A percentile compares a stretch with the other conserved stretches of the same genome.
Conservation (phyloP, 2,329 filamentous ascomycete genomes). For the Waltergamsia citrina region DNA sequence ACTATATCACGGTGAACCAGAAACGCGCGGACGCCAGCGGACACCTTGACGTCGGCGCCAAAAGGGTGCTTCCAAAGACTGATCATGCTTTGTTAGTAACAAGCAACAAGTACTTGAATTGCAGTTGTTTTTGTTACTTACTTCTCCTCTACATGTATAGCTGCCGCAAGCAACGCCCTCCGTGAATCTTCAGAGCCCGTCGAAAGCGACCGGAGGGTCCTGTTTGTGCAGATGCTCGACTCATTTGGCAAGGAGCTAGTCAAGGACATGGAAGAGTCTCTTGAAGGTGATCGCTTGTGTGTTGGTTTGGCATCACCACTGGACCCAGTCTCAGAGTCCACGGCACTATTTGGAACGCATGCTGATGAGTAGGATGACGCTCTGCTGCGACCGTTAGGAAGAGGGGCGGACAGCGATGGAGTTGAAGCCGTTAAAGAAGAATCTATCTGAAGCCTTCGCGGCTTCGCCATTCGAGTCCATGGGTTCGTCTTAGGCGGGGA, state of each 20-base stretch:
- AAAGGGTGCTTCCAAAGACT: slow-evolving; percentile 21
- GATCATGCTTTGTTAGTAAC: no score
- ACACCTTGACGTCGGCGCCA: slow-evolving; percentile 21
- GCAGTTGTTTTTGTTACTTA: not conserved
- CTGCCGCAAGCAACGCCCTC: not conserved
- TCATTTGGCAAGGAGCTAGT: not conserved
- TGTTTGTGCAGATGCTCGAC: not conserved
- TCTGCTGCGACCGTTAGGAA: no score
- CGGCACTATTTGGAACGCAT: no score
- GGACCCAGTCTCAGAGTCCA: no score
- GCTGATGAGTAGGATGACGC: no score
- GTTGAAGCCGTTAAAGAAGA: no score
- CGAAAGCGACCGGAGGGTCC: not conserved
- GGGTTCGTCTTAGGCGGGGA: slow-evolving; percentile 22
- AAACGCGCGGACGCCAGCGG: slow-evolving; percentile 12
- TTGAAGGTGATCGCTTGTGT: no score
- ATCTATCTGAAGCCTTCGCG: no score
- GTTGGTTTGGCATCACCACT: no score
- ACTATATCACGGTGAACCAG: slow-evolving; percentile 24
- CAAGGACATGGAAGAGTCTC: not conserved
- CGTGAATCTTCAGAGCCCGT: not conserved
- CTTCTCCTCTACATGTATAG: not conserved
- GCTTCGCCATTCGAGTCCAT: slow-evolving; percentile 16
- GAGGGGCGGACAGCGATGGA: no score
- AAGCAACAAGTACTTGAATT: no score